A percentile compares a stretch with the other conserved stretches of the same genome.
Conservation (phyloP, 2,329 filamentous ascomycete genomes). For the Talaromyces sp. region DNA sequence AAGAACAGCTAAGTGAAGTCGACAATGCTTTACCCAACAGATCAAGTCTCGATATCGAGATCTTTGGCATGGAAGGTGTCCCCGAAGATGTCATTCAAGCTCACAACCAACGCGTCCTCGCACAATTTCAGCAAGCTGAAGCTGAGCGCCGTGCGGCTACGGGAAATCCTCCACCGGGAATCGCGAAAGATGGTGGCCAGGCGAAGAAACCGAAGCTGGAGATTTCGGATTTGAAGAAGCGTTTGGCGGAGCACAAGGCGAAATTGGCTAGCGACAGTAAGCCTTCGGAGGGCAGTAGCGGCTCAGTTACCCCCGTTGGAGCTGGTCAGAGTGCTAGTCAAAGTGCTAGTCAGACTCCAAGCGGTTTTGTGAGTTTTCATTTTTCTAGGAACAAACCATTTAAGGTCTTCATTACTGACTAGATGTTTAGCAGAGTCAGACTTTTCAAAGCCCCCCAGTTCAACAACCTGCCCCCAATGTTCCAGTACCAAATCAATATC, state of each 20-base stretch:
- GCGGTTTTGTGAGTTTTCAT: constrained; percentile 53
- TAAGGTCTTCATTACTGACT: not conserved
- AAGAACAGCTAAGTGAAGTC: constrained; percentile 78
- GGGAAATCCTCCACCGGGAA: constrained; percentile 69
- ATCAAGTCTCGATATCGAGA: constrained; percentile 81
- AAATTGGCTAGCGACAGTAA: constrained; percentile 56
- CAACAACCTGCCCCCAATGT: constrained; percentile 47
- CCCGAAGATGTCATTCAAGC: constrained; percentile 77
- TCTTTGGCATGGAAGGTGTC: constrained; percentile 97
- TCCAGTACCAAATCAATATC: constrained; percentile 29
- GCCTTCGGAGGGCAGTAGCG: constrained; percentile 51
- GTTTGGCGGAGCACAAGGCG: constrained; percentile 71
- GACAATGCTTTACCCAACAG: constrained; percentile 89
- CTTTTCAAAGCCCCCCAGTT: constrained; percentile 41
- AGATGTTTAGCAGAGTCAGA: constrained; percentile 32
- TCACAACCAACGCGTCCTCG: constrained; percentile 80
- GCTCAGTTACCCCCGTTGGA: constrained; percentile 53
- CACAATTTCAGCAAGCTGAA: constrained; percentile 79
- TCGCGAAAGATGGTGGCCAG: constrained; percentile 31
- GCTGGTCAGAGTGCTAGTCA: constrained; percentile 43
- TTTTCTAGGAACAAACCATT: no score
- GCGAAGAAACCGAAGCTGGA: constrained; percentile 67
- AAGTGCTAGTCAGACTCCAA: constrained; percentile 45
- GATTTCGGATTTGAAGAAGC: constrained; percentile 69
- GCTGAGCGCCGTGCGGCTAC: constrained; percentile 75